Evolutionary conservation across 2,329 filamentous ascomycete species (phyloP), one percentile per base, ranked within the genome.

Genomic region (Penicillium sp.): DNA sequence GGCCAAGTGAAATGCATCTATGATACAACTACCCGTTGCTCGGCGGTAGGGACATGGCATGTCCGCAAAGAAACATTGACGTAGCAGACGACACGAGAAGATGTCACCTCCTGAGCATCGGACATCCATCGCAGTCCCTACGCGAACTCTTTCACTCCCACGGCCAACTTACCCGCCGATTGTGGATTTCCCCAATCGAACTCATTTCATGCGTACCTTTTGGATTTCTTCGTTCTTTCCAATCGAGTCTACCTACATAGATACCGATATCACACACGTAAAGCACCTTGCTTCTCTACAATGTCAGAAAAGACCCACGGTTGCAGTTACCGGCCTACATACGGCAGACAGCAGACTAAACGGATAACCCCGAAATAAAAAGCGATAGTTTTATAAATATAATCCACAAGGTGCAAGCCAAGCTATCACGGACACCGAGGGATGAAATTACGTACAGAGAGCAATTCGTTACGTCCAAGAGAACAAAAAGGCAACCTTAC

Each of bases 401-500:
- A 48, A 51, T 50, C 49, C 47, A 58, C 57, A 60, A 45, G 35
- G 33, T 48, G 48, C 46, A 58, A 28, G 28, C 39, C 39, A 14
- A 28, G n/a, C 42, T 50, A 49, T 51, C 45, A 55, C 42, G 47
- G 49, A 51, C 42, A 57, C 58, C 50, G 47, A 51, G 30, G 54
- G 50, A 48, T 49, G 53, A 48, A 50, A 56, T 55, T 60, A 61
- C 46, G 53, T 62, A 58, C 57, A 61, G 16, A 44, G 27, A 47
- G 51, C 48, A 44, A 57, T 50, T 56, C 63, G 55, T 57, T 45
- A 54, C 36, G 44, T 46, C 31, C 59, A 62, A 30, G 57, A 56
- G 49, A 58, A 53, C 45, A 51, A 56, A 45, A 54, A 49, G 6
- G 14, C 44, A 27, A 24, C 16, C 9, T 41, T 35, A 30, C 25